Conservation (phyloP, 202 grass and related monocot genomes). For the Cymbopogon flexuosus region DNA sequence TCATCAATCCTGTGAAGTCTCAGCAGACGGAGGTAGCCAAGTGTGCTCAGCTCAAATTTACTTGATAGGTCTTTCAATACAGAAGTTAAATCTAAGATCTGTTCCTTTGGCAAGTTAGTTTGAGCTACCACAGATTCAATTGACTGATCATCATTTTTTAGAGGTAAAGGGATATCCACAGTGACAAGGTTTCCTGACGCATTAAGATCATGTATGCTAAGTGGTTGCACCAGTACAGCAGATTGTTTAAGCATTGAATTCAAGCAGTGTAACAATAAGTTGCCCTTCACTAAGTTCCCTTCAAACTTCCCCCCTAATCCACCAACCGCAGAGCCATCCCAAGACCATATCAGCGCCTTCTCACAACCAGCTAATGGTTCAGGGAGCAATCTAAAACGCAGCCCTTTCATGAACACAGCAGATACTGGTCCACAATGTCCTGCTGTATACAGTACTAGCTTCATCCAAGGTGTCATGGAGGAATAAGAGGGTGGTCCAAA, state of each 20-base stretch:
- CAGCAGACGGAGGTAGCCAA: constrained; percentile 87
- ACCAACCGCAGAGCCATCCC: constrained; percentile 81
- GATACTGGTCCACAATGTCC: constrained; percentile 80
- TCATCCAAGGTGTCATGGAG: constrained; percentile 97
- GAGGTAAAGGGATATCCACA: constrained; percentile 75
- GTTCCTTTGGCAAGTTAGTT: constrained; percentile 41
- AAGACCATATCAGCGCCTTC: constrained; percentile 94
- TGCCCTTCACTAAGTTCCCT: constrained; percentile 93
- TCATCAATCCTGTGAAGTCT: constrained; percentile 63
- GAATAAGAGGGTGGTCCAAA: constrained; percentile 94
- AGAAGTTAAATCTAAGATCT: constrained; percentile 52
- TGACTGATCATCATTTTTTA: constrained; percentile 68
- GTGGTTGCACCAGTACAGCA: constrained; percentile 82
- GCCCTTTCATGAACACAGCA: constrained; percentile 91
- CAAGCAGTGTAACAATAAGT: constrained; percentile 80
- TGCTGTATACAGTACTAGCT: constrained; percentile 76
- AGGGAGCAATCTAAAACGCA: constrained; percentile 74
- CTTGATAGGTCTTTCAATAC: constrained; percentile 67
- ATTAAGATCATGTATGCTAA: constrained; percentile 71
- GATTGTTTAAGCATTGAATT: constrained; percentile 93
- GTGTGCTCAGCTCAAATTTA: constrained; percentile 57
- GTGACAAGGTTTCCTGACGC: constrained; percentile 66
- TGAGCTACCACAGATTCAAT: constrained; percentile 48
- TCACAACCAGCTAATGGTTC: constrained; percentile 81
- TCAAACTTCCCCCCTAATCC: constrained; percentile 88